Percentiles rank a stretch among this genome's conserved stretches.
phyloP scores from a whole-genome alignment of 2,329 filamentous ascomycete species.

The Alternaria panax region DNA sequence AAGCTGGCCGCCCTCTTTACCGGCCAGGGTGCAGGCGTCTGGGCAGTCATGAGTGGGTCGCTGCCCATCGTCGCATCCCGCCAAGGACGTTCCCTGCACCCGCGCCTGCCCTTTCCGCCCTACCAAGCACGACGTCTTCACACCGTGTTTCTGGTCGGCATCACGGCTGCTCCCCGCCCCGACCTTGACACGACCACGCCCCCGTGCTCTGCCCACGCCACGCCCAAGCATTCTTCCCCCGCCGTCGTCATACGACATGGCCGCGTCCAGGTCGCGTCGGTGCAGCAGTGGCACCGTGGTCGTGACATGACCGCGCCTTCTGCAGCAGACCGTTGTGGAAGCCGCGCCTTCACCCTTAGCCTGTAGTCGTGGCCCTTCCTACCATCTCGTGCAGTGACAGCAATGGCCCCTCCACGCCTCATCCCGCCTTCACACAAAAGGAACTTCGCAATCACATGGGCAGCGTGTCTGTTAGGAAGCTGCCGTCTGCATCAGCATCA shows the following conservation, averaged over 20 bases:
- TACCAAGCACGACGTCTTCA: constrained; percentile 4
- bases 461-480: background rate
- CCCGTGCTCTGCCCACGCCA: constrained; percentile 6
- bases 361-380: background rate
- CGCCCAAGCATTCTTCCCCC: constrained; percentile 3
- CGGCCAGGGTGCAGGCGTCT: no score
- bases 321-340: background rate
- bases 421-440: constrained; percentile 3
- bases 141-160: constrained; percentile 7
- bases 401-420: background rate
- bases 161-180: constrained; percentile 10
- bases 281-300: background rate
- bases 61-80: constrained; percentile 12
- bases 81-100: constrained; percentile 8
- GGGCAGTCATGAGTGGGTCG: constrained; percentile 14
- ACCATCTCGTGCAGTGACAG: background rate
- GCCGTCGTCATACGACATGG: background rate
- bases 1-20: no score
- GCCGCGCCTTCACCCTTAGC: background rate
- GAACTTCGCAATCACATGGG: background rate
- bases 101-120: background rate
- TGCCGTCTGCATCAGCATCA: background rate
- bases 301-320: background rate
- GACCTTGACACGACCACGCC: constrained; percentile 2
- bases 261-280: constrained; percentile 6